Evolutionary conservation across 176 grass and related monocot genomes (phyloP), one percentile per base, ranked within the genome.

Genomic region (Areca catechu): DNA sequence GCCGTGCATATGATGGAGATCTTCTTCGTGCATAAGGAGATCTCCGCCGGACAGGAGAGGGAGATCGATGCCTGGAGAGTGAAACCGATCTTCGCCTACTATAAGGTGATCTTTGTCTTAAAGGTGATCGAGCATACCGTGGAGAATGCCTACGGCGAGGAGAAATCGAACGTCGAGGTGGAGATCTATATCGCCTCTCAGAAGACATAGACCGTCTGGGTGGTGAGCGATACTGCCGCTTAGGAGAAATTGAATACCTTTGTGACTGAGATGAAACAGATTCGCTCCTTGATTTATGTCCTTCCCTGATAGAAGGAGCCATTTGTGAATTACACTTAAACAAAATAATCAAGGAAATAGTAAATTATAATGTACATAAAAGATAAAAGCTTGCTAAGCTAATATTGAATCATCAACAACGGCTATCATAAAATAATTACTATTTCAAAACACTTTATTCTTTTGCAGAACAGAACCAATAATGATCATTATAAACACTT

Each of bases 241-340:
- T 71, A 15, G 86, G 83, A 81, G 90, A 95, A 77, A 83, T 50
- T 66, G 80, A 82, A 49, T 28, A 73, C 28, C 24, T 76, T 63
- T 57, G 62, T 20, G 63, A 59, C 24, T 70, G 56, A 24, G 86
- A 84, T 3, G 86, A 95, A 28, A 68, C 7, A 50, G 86, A 91
- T 72, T 18, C 68, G 22, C 78, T 91, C 65, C 65, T 79, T 70
- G 77, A 71, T 53, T 75, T 79, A 29, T 3, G 69, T 63, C 58
- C 56, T 71, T 82, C 80, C 72, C 86, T 97, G 68, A 16, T 65
- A 58, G 19, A 49, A 51, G 15, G 16, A 68, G 34, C 58, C 55
- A 27, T 4, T 37, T 43, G 34, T 12, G 5, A 43, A 43, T 14
- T 43, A 12, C 9, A 2, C 1, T 43, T 43, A 43, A 43, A 43